A percentile compares a stretch with the other conserved stretches of the same genome.
These are phyloP conservation scores for Solanum piurae DNA, from an alignment of 257 asterid species.

Conservation along the genomic window DNA sequence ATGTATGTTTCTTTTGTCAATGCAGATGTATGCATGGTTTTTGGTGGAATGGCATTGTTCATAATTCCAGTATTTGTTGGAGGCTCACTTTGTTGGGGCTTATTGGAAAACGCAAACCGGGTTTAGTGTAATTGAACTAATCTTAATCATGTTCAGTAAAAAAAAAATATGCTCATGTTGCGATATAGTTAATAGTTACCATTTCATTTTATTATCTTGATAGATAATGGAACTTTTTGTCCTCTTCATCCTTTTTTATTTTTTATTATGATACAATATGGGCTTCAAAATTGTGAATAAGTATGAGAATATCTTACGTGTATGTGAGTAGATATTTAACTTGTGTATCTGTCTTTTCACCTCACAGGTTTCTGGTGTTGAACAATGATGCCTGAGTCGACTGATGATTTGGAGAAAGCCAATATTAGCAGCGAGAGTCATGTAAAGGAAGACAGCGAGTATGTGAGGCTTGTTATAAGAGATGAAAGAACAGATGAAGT, in stretches of 20 bases:
- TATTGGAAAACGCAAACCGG: neutral
- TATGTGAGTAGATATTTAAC: neutral
- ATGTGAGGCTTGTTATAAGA: conserved; percentile 58
- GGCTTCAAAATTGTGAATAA: neutral
- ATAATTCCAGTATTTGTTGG: neutral
- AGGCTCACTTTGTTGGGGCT: neutral
- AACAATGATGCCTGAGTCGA: conserved; percentile 45
- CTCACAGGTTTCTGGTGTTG: conserved; percentile 46
- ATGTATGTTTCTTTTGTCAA: neutral
- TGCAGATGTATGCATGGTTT: neutral
- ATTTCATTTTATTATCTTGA: neutral
- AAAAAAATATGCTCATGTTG: neutral
- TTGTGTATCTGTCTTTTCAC: neutral
- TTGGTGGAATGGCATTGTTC: neutral
- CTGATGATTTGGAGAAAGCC: conserved; percentile 31
- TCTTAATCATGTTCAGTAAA: neutral
- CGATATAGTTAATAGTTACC: neutral
- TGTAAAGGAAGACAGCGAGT: conserved; percentile 58
- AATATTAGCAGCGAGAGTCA: conserved; percentile 16
- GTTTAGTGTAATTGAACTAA: neutral
- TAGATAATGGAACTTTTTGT: neutral
- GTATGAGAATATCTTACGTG: neutral
- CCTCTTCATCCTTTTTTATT: neutral
- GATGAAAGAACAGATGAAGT: conserved; percentile 36
- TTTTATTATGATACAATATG: neutral